Evolutionary conservation across 495 filamentous ascomycete genomes (phyloP), one percentile per base, ranked within the genome.

Genomic region (Physcia stellaris): DNA sequence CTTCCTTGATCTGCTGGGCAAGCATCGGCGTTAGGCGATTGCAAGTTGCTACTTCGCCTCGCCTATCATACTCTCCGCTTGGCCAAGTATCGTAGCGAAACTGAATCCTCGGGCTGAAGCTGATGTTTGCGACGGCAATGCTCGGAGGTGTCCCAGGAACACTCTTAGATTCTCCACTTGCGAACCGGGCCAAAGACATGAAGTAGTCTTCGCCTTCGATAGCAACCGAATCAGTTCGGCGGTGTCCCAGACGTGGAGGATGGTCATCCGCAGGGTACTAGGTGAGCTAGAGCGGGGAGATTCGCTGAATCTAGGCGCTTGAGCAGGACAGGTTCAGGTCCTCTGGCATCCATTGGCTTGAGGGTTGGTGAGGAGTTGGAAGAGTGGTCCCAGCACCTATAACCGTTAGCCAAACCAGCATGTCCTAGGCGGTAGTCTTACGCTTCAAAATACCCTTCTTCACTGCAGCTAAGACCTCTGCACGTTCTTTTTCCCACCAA

Each of bases 1-100:
- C 90, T 62, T 99, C 90, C 64, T 96, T 96, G 63, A 99, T 99
- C 56, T 99, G 90, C 56, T 99, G 90, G 24, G 90, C 90, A 45
- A 98, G 75, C 70, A 96, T 83, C 13, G 90, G 90, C 29, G 90
- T 99, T 43, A 99, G 62, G 41, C 87, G 82, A 56, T 99, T 99
- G 72, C 90, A 99, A 6, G 90, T 99, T 19, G 90, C 86, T 57
- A 95, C 83, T 10, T 99, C 90, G 32, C 90, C 92, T 26, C 92
- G 78, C 32, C 90, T 79, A 53, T 99, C 90, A 54, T 99, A 99
- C 61, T 99, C 90, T 41, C 77, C 78, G 49, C 77, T 83, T 4
- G 87, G 83, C 88, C 90, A 96, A 12, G 83, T 95, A 51, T 99
- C 90, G 53, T 94, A 77, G n/a, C n/a, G n/a, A 54, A 93, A 95